Base-by-base conservation (phyloP, 768 basidiomycete species). In the Leccinellum rugosiceps region DNA sequence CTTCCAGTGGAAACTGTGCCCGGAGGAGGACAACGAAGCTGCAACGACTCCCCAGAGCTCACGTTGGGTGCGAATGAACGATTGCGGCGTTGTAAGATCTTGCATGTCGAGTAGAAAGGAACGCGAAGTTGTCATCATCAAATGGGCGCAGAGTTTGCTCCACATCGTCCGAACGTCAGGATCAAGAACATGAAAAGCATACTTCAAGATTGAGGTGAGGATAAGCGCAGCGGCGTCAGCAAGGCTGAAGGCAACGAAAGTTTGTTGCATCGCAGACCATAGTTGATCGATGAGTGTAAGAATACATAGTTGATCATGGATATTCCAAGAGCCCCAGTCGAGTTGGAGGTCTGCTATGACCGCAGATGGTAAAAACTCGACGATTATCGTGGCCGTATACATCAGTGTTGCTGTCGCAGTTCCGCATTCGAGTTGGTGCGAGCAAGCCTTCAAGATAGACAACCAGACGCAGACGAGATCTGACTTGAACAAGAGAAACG, bases 181-280 rank as follows among this genome's bases (percentile, higher is more conserved):
- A 31, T 82, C 71, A 6, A 69, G 63, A 15, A 84, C 57, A 11
- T 70, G 64, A 56, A 81, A 84, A 0, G 72, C 64, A 32, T 72
- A 73, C 53, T 75, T 74, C n/a, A 86, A 62, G 15, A 85, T 61
- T 0, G 74, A 73, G 0, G 68, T 70, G 4, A 87, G 70, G 23
- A 87, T 75, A 1, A 66, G 64, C 55, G 80, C 78, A 11, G 84
- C 81, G 1, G 75, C 68, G 6, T 71, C 67, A 1, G 76, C 64
- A 17, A 87, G 75, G 72, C 70, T 76, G 8, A 71, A 31, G 1
- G 63, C 41, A 19, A 72, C 63, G 50, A 84, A 84, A 6, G 81
- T 78, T 35, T 78, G 78, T 69, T 75, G 78, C 68, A 81, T 74
- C 13, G 77, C 74, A 17, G 61, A 70, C 86, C 85, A 88, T 30